phyloP scores from a whole-genome alignment of 2,329 filamentous ascomycete species.

The Curvularia spicifera region DNA sequence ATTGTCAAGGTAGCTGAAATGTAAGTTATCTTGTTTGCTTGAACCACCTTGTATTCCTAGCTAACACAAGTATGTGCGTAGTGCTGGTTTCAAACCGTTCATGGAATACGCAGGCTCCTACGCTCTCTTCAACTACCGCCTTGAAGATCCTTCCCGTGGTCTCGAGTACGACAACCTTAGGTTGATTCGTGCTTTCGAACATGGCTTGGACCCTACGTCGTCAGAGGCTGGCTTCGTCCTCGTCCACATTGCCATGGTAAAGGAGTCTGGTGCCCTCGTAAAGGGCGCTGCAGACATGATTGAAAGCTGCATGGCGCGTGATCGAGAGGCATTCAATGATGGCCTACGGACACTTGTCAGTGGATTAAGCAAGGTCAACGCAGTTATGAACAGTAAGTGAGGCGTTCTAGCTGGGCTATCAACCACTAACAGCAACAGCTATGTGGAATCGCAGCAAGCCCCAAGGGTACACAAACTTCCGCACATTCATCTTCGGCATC shows the following conservation, averaged over 20 bases:
- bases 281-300: slow-evolving; percentile 73
- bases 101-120: slow-evolving; percentile 80
- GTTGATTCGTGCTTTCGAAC: slow-evolving; percentile 88
- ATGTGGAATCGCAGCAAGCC: slow-evolving; percentile 95
- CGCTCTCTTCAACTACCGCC: slow-evolving; percentile 67
- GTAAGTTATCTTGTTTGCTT: slow-evolving; percentile 62
- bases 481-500: slow-evolving; percentile 97
- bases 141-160: slow-evolving; percentile 62
- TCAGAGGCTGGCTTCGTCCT: slow-evolving; percentile 97
- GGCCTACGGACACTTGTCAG: slow-evolving; percentile 58
- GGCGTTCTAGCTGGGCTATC: too few species aligned
- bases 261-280: slow-evolving; percentile 79
- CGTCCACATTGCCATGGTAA: slow-evolving; percentile 94
- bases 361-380: slow-evolving; percentile 73
- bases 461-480: slow-evolving; percentile 83
- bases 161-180: slow-evolving; percentile 70
- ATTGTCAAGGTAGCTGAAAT: slow-evolving; percentile 84
- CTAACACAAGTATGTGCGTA: slow-evolving; percentile 32
- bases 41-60: background rate
- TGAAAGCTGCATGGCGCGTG: slow-evolving; percentile 52
- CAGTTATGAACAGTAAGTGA: slow-evolving; percentile 73
- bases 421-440: slow-evolving; percentile 48
- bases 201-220: slow-evolving; percentile 81
- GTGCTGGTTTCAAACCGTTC: slow-evolving; percentile 82
- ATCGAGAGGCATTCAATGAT: slow-evolving; percentile 67